A percentile compares a stretch with the other conserved stretches of the same genome.
These are phyloP conservation scores for Clitocybe nebularis DNA, from an alignment of 1,284 basidiomycete genomes.

Conservation along the genomic window DNA sequence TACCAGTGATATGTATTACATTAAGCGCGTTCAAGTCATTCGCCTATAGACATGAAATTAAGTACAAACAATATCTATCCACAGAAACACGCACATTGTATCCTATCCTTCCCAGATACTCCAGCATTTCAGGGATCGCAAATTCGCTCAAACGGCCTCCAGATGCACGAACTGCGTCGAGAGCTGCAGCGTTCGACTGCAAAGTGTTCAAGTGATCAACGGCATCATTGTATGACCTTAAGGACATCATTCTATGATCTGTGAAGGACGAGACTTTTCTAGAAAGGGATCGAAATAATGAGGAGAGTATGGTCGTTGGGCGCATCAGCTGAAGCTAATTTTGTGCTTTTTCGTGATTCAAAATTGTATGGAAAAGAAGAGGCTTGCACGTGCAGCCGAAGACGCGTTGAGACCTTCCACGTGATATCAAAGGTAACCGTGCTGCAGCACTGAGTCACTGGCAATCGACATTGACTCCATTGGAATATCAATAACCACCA, in stretches of 20 bases:
- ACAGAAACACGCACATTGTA: constrained; percentile 62
- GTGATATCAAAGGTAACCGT: constrained; percentile 1
- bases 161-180: constrained; percentile 80
- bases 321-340: constrained; percentile 11
- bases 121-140: constrained; percentile 87
- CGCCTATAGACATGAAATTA: constrained; percentile 43
- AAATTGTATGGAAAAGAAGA: constrained; percentile 13
- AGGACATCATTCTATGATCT: constrained; percentile 42
- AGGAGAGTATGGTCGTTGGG: constrained; percentile 14
- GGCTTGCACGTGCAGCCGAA: constrained; percentile 2
- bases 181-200: constrained; percentile 90
- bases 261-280: constrained; percentile 15
- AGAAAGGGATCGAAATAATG: constrained; percentile 18
- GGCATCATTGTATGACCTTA: constrained; percentile 73
- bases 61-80: constrained; percentile 4
- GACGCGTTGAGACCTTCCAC: background rate
- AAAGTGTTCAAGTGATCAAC: constrained; percentile 87
- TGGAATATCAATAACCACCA: too few species aligned
- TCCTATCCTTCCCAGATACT: constrained; percentile 86
- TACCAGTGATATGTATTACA: constrained; percentile 96
- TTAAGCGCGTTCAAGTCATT: constrained; percentile 85
- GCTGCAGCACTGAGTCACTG: too few species aligned
- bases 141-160: constrained; percentile 68
- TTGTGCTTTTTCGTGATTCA: too few species aligned
- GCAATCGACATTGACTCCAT: too few species aligned